These are phyloP conservation scores for Salvia sclarea DNA, from an alignment of 305 asterid genomes.

Conservation along the genomic window DNA sequence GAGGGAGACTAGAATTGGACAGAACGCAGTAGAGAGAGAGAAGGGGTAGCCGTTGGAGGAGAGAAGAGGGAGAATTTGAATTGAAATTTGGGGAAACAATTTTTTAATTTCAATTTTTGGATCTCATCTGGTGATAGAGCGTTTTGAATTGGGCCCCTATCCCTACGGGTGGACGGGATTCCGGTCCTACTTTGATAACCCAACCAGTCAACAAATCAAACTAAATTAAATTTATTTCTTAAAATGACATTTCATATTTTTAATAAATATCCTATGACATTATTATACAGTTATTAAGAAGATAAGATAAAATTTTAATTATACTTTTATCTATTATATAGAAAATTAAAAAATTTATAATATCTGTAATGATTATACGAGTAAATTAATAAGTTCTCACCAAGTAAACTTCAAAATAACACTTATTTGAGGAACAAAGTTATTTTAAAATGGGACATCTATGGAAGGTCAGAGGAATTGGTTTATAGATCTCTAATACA, in stretches of 20 bases:
- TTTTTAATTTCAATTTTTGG: slow-evolving; percentile 22
- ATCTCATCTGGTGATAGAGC: slow-evolving; percentile 36
- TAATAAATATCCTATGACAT: too few relatives aligned
- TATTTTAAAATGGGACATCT: too few relatives aligned
- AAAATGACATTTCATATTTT: not conserved
- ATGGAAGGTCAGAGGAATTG: too few relatives aligned
- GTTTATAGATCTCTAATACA: too few relatives aligned
- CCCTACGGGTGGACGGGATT: not conserved
- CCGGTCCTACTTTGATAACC: not conserved
- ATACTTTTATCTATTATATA: too few relatives aligned
- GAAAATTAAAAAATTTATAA: too few relatives aligned
- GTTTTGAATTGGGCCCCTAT: slow-evolving; percentile 19
- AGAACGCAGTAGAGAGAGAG: slow-evolving; percentile 32
- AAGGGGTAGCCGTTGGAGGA: slow-evolving; percentile 41
- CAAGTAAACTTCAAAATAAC: too few relatives aligned
- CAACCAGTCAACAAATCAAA: not conserved
- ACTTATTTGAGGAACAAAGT: too few relatives aligned
- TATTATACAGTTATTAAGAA: too few relatives aligned
- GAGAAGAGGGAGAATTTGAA: slow-evolving; percentile 38
- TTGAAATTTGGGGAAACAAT: slow-evolving; percentile 32
- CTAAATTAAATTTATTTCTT: not conserved
- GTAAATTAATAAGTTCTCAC: too few relatives aligned
- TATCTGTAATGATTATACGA: too few relatives aligned
- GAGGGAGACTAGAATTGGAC: slow-evolving; percentile 32
- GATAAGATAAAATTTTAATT: too few relatives aligned